phyloP scores from a whole-genome alignment of 2,329 filamentous ascomycete genomes.

The Penicillium digitatum region DNA sequence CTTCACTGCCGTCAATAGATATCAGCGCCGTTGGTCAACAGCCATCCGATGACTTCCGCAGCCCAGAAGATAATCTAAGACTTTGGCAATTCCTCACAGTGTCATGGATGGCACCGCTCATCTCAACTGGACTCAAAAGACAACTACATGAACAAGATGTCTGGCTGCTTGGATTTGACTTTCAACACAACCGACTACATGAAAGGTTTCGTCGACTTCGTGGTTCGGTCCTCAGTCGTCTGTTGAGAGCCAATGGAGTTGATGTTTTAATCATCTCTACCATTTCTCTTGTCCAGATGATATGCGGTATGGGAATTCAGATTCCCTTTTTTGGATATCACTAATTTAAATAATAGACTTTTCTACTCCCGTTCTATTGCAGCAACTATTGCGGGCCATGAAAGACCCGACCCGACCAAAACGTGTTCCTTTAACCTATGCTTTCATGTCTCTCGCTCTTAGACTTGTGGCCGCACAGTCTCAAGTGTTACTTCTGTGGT shows the following conservation, averaged over 20 bases:
- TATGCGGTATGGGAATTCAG: slow-evolving; percentile 43
- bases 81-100: slow-evolving; percentile 82
- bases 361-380: slow-evolving; percentile 65
- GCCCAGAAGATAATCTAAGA: slow-evolving; percentile 73
- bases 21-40: slow-evolving; percentile 57
- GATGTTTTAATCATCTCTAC: slow-evolving; percentile 67
- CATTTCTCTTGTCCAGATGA: slow-evolving; percentile 62
- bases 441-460: slow-evolving; percentile 57
- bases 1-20: slow-evolving; percentile 49
- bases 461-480: slow-evolving; percentile 62
- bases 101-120: slow-evolving; percentile 75
- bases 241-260: slow-evolving; percentile 72
- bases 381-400: slow-evolving; percentile 66
- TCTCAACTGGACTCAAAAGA: slow-evolving; percentile 58
- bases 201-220: slow-evolving; percentile 67
- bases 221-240: slow-evolving; percentile 66
- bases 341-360: slow-evolving; percentile 40
- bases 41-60: slow-evolving; percentile 60
- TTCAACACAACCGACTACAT: slow-evolving; percentile 74
- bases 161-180: slow-evolving; percentile 74
- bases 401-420: slow-evolving; percentile 50
- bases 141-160: slow-evolving; percentile 76
- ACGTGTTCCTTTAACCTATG: slow-evolving; percentile 61
- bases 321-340: slow-evolving; percentile 18
- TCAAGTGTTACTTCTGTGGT: slow-evolving; percentile 71